Conservation (phyloP, 805 yeast genomes). For the Debaryomyces tyrocola region DNA sequence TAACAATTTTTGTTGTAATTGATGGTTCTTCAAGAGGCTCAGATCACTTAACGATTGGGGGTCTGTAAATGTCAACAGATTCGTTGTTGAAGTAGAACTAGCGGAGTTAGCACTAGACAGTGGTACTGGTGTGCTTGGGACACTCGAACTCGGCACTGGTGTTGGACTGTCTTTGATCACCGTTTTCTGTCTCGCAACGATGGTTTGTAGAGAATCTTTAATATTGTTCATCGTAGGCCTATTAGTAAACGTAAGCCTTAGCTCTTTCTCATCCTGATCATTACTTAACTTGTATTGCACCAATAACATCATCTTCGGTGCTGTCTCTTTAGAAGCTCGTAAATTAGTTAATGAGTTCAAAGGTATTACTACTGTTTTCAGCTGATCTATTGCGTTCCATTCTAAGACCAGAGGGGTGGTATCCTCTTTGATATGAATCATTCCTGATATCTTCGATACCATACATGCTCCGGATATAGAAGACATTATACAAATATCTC, state of each 20-base stretch:
- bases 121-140: conserved; percentile 4
- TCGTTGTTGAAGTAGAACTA: conserved; percentile 5
- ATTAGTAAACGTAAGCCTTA: conserved; percentile 62
- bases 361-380: conserved; percentile 32
- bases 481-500: conserved; percentile 12
- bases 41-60: conserved; percentile 35
- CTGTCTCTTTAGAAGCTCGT: conserved; percentile 68
- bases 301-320: conserved; percentile 67
- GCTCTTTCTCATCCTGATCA: conserved; percentile 23
- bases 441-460: conserved; percentile 40
- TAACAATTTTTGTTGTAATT: conserved; percentile 75
- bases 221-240: conserved; percentile 75
- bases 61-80: conserved; percentile 18
- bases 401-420: conserved; percentile 40
- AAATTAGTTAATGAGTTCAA: conserved; percentile 41
- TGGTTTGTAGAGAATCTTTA: conserved; percentile 65
- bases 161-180: conserved; percentile 41
- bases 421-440: conserved; percentile 42
- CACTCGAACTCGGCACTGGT: conserved; percentile 5
- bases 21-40: conserved; percentile 65
- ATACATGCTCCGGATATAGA: conserved; percentile 43
- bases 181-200: conserved; percentile 64
- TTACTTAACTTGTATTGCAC: conserved; percentile 47
- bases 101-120: conserved; percentile 3
- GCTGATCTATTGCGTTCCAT: conserved; percentile 46